phyloP scores from a whole-genome alignment of 73 alveolate genomes.

The Uronychia binucleata region DNA sequence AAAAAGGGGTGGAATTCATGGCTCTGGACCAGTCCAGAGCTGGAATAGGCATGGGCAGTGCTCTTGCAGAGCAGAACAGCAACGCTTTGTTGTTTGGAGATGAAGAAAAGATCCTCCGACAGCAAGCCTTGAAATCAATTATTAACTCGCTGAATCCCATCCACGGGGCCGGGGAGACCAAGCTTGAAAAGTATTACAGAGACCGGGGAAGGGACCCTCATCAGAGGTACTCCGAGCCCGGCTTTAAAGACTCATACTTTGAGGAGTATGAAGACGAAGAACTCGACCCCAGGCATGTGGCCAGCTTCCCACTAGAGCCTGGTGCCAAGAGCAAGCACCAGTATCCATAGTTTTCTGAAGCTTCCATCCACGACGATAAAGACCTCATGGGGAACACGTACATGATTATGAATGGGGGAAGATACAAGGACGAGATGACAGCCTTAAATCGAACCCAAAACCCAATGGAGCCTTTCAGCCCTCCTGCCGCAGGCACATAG shows the following conservation, averaged over 20 bases:
- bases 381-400: background rate
- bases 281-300: background rate
- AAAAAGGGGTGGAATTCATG: background rate
- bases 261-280: constrained; percentile 9
- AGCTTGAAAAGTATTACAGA: background rate
- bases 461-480: constrained; percentile 1
- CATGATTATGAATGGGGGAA: background rate
- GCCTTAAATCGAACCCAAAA: too few relatives aligned
- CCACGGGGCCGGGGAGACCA: constrained; percentile 1
- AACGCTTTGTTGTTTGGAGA: background rate
- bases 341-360: background rate
- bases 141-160: constrained; percentile 1
- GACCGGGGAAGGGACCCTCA: background rate
- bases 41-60: background rate
- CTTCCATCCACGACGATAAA: background rate
- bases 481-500: too few relatives aligned
- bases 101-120: constrained; percentile 2
- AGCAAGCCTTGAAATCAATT: constrained; percentile 1
- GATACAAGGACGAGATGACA: too few relatives aligned
- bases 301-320: background rate
- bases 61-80: background rate
- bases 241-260: background rate
- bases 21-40: background rate
- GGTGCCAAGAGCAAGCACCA: background rate
- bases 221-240: background rate